phyloP scores from a whole-genome alignment of 23 red algal genomes.

The Chondrus crispus region DNA sequence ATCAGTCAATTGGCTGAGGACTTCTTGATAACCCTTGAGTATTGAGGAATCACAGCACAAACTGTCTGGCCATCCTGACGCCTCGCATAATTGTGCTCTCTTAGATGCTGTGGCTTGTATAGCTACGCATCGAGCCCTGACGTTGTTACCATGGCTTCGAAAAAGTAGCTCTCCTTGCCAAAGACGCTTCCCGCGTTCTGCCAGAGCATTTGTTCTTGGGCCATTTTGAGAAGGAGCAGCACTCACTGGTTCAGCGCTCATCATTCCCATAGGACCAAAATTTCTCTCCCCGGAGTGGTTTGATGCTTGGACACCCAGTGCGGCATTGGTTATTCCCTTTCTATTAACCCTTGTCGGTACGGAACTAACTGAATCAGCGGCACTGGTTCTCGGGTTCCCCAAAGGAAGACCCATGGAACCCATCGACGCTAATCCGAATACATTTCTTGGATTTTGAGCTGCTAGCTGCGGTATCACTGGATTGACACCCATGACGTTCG shows the following conservation, averaged over 20 bases:
- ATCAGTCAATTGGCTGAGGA: background rate
- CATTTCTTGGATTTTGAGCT: no score
- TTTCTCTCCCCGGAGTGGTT: background rate
- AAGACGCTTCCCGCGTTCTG: background rate
- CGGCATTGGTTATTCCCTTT: background rate
- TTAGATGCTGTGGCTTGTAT: background rate
- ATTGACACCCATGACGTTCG: no score
- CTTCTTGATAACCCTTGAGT: slow-evolving; percentile 22
- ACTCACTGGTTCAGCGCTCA: background rate
- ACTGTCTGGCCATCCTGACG: slow-evolving; percentile 38
- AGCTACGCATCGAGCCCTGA: slow-evolving; percentile 49
- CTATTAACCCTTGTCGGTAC: background rate
- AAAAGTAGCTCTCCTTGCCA: slow-evolving; percentile 22
- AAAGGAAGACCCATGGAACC: background rate
- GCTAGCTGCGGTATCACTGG: no score
- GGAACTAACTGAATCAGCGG: slow-evolving; percentile 10
- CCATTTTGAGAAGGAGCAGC: background rate
- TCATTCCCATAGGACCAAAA: background rate
- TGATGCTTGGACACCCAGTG: background rate
- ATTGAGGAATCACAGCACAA: slow-evolving; percentile 36
- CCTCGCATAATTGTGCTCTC: background rate
- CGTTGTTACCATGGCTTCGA: background rate
- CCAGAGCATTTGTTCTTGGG: background rate
- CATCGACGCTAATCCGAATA: background rate
- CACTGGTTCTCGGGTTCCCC: background rate